A percentile compares a stretch with the other conserved stretches of the same genome.
phyloP scores from a whole-genome alignment of 2,329 filamentous ascomycete species.

The Boeremia exigua region DNA sequence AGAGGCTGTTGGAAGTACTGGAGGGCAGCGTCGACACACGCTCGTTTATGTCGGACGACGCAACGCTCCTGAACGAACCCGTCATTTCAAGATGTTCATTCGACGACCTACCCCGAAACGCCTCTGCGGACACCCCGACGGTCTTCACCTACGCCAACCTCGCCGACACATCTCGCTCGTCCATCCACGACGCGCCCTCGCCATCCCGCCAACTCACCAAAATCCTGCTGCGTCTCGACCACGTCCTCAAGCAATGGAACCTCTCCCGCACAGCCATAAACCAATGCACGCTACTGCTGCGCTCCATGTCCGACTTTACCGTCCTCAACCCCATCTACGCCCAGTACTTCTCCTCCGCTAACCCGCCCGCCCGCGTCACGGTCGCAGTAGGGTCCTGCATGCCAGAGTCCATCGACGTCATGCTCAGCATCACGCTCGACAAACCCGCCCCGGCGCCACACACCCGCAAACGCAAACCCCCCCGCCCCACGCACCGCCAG shows the following conservation, averaged over 20 bases:
- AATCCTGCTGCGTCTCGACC: constrained; percentile 48
- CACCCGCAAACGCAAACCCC: constrained; percentile 28
- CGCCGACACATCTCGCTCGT: constrained; percentile 15
- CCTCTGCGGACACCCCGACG: constrained; percentile 35
- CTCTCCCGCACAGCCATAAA: constrained; percentile 40
- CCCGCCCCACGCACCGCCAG: constrained; percentile 35
- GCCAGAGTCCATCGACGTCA: constrained; percentile 64
- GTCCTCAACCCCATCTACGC: constrained; percentile 78
- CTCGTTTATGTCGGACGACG: constrained; percentile 8
- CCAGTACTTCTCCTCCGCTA: constrained; percentile 74
- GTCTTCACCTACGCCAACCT: constrained; percentile 58
- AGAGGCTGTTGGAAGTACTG: constrained; percentile 39
- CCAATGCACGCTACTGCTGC: constrained; percentile 70
- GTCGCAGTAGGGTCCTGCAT: constrained; percentile 76
- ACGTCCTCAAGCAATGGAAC: constrained; percentile 32
- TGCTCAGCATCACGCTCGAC: constrained; percentile 61
- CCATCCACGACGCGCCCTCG: neutral
- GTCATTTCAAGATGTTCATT: neutral
- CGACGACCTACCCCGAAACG: constrained; percentile 21
- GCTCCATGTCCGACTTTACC: constrained; percentile 80
- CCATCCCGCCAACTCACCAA: constrained; percentile 43
- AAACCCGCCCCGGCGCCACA: constrained; percentile 7
- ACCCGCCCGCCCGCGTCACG: constrained; percentile 84
- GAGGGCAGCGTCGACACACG: constrained; percentile 7
- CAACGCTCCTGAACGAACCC: constrained; percentile 10